A percentile compares a stretch with the other conserved stretches of the same genome.
Conservation (phyloP, 1,284 basidiomycete genomes). For the Volvariella volvacea region DNA sequence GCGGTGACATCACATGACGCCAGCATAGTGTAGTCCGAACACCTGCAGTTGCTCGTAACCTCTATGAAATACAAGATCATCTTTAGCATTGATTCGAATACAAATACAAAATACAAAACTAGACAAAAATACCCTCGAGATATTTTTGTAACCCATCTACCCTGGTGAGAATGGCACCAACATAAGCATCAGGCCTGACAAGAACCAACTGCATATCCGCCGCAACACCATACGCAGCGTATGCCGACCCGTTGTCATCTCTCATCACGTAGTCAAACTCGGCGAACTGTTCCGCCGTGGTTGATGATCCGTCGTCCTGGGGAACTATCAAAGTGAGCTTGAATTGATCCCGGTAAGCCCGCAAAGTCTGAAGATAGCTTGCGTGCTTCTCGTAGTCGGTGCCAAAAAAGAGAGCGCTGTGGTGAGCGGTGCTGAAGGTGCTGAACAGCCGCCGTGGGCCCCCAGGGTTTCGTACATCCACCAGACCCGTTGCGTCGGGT, state of each 20-base stretch:
- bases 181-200: conserved; percentile 2
- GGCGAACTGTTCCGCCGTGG: background rate
- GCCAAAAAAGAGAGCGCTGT: conserved; percentile 12
- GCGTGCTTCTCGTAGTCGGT: background rate
- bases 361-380: too few species aligned
- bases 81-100: too few species aligned
- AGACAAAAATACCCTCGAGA: conserved; percentile 1
- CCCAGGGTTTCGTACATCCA: background rate
- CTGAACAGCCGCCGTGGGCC: conserved; percentile 9
- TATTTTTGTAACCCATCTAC: conserved; percentile 7
- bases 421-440: conserved; percentile 9
- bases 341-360: background rate
- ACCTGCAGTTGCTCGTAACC: too few species aligned
- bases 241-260: background rate
- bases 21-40: too few species aligned
- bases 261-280: background rate
- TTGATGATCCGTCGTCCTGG: background rate
- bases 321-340: background rate
- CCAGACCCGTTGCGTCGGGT: conserved; percentile 4
- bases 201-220: background rate
- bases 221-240: background rate
- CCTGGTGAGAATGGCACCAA: conserved; percentile 1
- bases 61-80: too few species aligned
- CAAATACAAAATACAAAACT: too few species aligned
- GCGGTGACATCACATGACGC: too few species aligned